Conservation (phyloP, 495 filamentous ascomycete species). For the Parathielavia hyrcaniae region DNA sequence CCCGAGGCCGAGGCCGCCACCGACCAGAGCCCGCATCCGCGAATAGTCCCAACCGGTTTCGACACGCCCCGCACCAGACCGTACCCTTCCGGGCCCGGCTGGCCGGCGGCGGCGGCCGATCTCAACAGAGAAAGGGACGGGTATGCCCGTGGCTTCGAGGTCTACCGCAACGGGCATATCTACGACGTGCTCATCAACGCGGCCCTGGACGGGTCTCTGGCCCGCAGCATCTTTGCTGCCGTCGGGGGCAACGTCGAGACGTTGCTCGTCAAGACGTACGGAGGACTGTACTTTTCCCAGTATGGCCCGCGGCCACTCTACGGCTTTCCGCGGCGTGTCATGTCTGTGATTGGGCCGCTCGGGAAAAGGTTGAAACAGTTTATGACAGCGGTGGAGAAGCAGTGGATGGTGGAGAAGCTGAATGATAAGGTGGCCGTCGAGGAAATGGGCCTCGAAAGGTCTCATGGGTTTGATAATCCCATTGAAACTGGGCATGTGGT, state of each 20-base stretch:
- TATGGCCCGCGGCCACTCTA: background rate
- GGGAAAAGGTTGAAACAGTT: background rate
- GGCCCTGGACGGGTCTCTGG: background rate
- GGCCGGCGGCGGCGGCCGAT: background rate
- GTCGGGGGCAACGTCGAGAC: background rate
- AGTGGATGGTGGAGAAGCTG: background rate
- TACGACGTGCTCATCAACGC: background rate
- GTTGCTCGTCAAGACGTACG: background rate
- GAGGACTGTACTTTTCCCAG: background rate
- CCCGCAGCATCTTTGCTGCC: background rate
- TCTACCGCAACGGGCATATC: conserved; percentile 1
- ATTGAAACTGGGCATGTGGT: background rate
- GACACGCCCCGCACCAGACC: background rate
- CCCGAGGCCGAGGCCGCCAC: too few species aligned
- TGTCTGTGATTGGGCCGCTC: background rate
- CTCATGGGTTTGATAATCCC: background rate
- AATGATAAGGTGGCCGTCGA: background rate
- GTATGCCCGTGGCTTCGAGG: background rate
- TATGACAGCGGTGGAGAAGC: background rate
- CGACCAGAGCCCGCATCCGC: background rate
- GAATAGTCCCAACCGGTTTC: too few species aligned
- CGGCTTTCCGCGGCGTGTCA: background rate
- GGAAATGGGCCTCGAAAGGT: background rate
- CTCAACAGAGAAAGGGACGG: background rate
- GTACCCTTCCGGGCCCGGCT: background rate